Percentiles rank a stretch among this genome's conserved stretches.
phyloP scores from a whole-genome alignment of 352 stramenopile genomes.

The Phytophthora macrochlamydospora region DNA sequence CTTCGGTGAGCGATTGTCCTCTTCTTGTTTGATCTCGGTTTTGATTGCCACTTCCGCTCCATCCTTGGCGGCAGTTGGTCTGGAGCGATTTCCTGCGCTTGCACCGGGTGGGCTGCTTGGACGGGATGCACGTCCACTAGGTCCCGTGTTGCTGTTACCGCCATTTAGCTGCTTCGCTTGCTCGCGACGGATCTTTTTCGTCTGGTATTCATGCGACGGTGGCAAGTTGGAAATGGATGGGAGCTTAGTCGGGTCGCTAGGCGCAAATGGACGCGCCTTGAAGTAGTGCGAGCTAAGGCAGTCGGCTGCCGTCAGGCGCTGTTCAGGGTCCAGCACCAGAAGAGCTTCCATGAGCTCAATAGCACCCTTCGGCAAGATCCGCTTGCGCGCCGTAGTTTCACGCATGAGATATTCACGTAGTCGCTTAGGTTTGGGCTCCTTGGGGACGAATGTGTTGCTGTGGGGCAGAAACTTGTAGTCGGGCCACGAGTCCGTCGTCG shows the following conservation, averaged over 20 bases:
- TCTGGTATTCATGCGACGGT: constrained; percentile 88
- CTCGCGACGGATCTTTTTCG: constrained; percentile 90
- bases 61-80: constrained; percentile 24
- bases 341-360: constrained; percentile 94
- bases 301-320: constrained; percentile 92
- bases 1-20: constrained; percentile 6
- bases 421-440: constrained; percentile 70
- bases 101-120: constrained; percentile 20
- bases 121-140: constrained; percentile 24
- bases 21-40: constrained; percentile 38
- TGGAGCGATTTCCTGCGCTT: constrained; percentile 26
- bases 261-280: constrained; percentile 67
- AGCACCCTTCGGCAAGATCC: constrained; percentile 82
- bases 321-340: constrained; percentile 95
- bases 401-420: constrained; percentile 79
- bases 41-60: constrained; percentile 26
- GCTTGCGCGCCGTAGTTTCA: constrained; percentile 71
- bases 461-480: constrained; percentile 88
- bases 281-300: constrained; percentile 96
- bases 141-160: constrained; percentile 42
- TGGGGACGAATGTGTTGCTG: constrained; percentile 83
- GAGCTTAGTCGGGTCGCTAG: constrained; percentile 64
- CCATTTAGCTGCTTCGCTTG: constrained; percentile 75
- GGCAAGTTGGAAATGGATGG: constrained; percentile 75
- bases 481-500: constrained; percentile 80